A percentile compares a stretch with the other conserved stretches of the same genome.
These are phyloP conservation scores for Takashimella koratensis DNA, from an alignment of 1,284 basidiomycete genomes.

Conservation along the genomic window DNA sequence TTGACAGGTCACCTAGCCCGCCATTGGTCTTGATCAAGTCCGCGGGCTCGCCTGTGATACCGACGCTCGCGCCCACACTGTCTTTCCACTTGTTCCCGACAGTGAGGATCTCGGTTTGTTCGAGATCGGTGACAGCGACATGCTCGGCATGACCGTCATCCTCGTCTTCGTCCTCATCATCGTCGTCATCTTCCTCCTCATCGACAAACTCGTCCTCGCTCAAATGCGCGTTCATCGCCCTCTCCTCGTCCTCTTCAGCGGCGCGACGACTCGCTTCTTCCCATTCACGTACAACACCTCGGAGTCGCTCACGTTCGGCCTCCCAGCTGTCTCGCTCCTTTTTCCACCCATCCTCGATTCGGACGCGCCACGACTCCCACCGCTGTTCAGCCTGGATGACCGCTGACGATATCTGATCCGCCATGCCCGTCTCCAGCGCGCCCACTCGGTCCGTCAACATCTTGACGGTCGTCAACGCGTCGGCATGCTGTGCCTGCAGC, in stretches of 20 bases:
- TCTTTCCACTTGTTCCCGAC: conserved; percentile 16
- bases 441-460: conserved; percentile 61
- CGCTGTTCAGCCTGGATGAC: conserved; percentile 61
- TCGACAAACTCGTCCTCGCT: conserved; percentile 37
- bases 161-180: conserved; percentile 12
- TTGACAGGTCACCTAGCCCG: not conserved
- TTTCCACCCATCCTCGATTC: conserved; percentile 71
- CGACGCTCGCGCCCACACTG: not conserved
- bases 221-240: conserved; percentile 43
- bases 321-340: conserved; percentile 75
- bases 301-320: conserved; percentile 70
- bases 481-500: conserved; percentile 72
- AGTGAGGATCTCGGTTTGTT: conserved; percentile 11
- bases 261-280: conserved; percentile 57
- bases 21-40: not conserved
- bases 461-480: conserved; percentile 73
- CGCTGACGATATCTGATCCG: conserved; percentile 52
- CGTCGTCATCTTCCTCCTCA: conserved; percentile 25
- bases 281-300: conserved; percentile 75
- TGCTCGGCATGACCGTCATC: too few relatives aligned
- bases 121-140: conserved; percentile 3
- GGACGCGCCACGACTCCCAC: conserved; percentile 60
- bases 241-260: conserved; percentile 50
- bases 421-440: conserved; percentile 51
- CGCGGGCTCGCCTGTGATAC: too few relatives aligned